phyloP scores from a whole-genome alignment of 2,329 filamentous ascomycete species.

The Pestalotiopsis sp. region DNA sequence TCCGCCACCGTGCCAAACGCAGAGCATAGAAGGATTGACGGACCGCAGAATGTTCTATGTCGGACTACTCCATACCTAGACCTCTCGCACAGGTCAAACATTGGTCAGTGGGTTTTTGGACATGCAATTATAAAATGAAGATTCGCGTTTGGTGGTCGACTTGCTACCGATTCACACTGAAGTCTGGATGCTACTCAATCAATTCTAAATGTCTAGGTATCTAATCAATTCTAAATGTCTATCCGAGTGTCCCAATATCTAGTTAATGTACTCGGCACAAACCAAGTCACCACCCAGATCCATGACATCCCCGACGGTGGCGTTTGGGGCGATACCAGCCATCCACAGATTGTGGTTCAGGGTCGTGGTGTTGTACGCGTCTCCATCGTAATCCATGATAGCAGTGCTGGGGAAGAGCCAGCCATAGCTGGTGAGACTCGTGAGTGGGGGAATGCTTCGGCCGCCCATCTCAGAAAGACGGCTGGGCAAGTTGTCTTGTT shows the following conservation, averaged over 20 bases:
- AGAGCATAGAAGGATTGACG: no score
- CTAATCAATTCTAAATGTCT: neutral
- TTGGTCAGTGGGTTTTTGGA: no score
- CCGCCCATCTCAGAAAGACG: conserved; percentile 11
- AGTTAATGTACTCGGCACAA: conserved; percentile 20
- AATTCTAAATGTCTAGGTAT: neutral
- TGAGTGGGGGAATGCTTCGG: neutral
- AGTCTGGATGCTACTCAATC: no score
- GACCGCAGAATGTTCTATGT: no score
- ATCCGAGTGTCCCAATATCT: neutral
- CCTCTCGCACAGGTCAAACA: no score
- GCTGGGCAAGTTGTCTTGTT: neutral
- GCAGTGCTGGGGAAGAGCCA: conserved; percentile 6
- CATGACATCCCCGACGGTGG: conserved; percentile 25
- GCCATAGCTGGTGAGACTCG: neutral
- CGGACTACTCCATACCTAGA: no score
- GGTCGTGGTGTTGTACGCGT: neutral
- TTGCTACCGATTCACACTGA: no score
- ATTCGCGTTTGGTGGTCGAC: no score
- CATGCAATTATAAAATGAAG: no score
- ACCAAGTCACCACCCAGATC: conserved; percentile 17
- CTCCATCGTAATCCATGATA: conserved; percentile 18
- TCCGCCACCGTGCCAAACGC: no score
- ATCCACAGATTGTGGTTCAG: conserved; percentile 4
- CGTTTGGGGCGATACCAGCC: conserved; percentile 31